Percentiles rank a stretch among this genome's conserved stretches.
phyloP scores from a whole-genome alignment of 257 asterid genomes.

The Gentiana macrophylla region DNA sequence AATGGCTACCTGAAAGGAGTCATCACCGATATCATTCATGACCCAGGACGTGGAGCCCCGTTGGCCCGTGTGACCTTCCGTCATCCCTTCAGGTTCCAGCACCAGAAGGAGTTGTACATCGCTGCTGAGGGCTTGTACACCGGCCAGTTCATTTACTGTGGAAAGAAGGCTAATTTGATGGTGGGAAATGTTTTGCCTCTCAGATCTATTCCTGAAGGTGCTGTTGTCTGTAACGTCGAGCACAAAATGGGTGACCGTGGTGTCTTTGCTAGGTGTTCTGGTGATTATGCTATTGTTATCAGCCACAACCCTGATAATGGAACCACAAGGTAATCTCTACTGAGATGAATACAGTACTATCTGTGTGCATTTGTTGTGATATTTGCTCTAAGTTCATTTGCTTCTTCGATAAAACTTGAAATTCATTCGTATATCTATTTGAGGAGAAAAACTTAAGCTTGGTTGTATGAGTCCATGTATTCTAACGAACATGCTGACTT shows the following conservation, averaged over 20 bases:
- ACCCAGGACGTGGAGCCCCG: constrained; percentile 81
- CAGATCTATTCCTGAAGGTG: constrained; percentile 72
- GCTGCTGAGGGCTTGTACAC: constrained; percentile 76
- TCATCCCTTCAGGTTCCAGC: constrained; percentile 68
- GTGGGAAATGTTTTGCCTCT: constrained; percentile 68
- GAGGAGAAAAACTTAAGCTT: no score
- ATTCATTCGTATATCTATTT: no score
- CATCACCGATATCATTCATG: constrained; percentile 56
- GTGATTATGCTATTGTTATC: constrained; percentile 65
- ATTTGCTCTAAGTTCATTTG: no score
- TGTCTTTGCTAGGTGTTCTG: constrained; percentile 61
- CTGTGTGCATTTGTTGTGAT: neutral
- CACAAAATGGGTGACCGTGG: constrained; percentile 75
- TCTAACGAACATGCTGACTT: no score
- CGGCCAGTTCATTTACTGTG: constrained; percentile 61
- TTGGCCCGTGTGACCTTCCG: constrained; percentile 61
- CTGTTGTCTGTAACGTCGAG: constrained; percentile 70
- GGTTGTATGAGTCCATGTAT: no score
- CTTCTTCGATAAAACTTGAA: no score
- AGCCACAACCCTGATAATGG: constrained; percentile 78
- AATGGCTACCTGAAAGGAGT: constrained; percentile 79
- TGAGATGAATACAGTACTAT: no score
- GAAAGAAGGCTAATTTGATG: constrained; percentile 54
- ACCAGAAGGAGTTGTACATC: constrained; percentile 69
- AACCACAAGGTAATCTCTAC: constrained; percentile 37